phyloP scores from a whole-genome alignment of 2,329 filamentous ascomycete species.

The Verticillium albo-atrum region DNA sequence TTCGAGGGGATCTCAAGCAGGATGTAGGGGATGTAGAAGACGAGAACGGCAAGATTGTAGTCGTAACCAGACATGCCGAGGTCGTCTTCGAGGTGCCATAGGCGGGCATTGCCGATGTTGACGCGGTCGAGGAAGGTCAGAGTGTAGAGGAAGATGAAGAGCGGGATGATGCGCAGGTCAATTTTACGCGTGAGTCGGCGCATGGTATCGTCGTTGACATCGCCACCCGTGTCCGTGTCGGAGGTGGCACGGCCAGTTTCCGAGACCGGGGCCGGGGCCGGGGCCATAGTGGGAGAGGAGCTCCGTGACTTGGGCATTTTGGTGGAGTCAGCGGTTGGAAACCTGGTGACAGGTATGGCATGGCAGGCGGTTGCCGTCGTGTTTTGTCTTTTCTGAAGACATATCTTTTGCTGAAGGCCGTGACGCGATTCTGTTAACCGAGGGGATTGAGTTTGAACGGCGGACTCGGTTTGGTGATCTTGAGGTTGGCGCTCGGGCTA shows the following conservation, averaged over 20 bases:
- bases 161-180: slow-evolving; percentile 17
- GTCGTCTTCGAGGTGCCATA: slow-evolving; percentile 24
- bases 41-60: slow-evolving; percentile 20
- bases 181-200: slow-evolving; percentile 16
- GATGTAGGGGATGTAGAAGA: slow-evolving; percentile 27
- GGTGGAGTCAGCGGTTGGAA: not conserved
- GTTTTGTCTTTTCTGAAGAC: not conserved
- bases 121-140: slow-evolving; percentile 19
- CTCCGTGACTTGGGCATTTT: not conserved
- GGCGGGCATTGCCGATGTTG: slow-evolving; percentile 25
- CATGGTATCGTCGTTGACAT: slow-evolving; percentile 9
- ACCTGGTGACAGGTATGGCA: not conserved
- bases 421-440: not conserved
- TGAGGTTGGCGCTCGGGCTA: not conserved
- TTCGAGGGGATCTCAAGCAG: slow-evolving; percentile 23
- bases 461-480: not conserved
- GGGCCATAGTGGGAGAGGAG: not conserved
- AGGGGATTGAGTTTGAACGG: not conserved
- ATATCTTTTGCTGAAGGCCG: not conserved
- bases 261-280: not conserved
- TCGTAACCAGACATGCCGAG: slow-evolving; percentile 22
- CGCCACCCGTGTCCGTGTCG: not conserved
- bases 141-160: slow-evolving; percentile 19
- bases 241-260: not conserved
- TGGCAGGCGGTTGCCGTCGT: not conserved